Conservation (phyloP, 345 rosid species). For the Brassica juncea region DNA sequence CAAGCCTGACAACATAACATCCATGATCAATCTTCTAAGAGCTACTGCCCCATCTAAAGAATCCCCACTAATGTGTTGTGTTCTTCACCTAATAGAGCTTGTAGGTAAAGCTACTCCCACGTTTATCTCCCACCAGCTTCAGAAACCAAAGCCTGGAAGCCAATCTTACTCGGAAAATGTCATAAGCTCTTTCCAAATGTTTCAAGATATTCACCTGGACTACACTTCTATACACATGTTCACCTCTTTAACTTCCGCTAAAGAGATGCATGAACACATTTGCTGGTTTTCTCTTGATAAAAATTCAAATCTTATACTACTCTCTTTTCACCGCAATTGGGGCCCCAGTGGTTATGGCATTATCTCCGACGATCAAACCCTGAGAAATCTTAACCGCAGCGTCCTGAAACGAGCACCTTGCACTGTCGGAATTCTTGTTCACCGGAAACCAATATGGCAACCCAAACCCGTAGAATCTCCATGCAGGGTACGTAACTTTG, state of each 20-base stretch:
- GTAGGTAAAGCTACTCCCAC: constrained; percentile 51
- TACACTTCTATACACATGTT: constrained; percentile 30
- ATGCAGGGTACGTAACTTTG: constrained; percentile 23
- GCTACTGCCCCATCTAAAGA: constrained; percentile 36
- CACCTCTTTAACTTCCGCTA: constrained; percentile 44
- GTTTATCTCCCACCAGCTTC: constrained; percentile 52
- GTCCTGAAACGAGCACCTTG: constrained; percentile 39
- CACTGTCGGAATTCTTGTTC: constrained; percentile 37
- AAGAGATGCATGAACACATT: constrained; percentile 54
- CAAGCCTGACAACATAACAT: constrained; percentile 41
- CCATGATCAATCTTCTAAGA: constrained; percentile 40
- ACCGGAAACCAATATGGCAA: constrained; percentile 31
- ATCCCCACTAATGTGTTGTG: constrained; percentile 42
- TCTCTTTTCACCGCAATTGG: constrained; percentile 61
- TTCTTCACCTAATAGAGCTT: constrained; percentile 55
- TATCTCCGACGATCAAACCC: constrained; percentile 38
- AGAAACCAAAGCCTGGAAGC: constrained; percentile 22
- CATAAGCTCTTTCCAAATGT: constrained; percentile 41
- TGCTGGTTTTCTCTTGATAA: constrained; percentile 48
- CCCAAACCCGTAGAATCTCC: constrained; percentile 20
- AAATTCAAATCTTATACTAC: constrained; percentile 42
- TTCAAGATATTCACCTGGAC: constrained; percentile 10
- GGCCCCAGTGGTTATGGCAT: constrained; percentile 27
- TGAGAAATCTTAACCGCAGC: constrained; percentile 24
- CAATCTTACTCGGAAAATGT: constrained; percentile 45